Evolutionary conservation across 805 yeast genomes (phyloP).

Genomic region (Myxozyma monticola): DNA sequence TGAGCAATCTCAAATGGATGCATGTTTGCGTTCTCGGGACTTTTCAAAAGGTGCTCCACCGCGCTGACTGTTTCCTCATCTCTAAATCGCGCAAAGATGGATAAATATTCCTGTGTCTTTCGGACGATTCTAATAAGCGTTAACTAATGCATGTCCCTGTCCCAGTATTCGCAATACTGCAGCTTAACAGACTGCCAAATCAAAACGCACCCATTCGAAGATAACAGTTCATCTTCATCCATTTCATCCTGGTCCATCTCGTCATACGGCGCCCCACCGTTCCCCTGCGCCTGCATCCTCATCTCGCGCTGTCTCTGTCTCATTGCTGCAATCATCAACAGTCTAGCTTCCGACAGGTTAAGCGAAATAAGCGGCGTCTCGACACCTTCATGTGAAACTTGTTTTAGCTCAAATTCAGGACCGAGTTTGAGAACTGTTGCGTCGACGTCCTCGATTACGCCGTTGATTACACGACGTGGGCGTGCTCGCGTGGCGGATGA

Average conservation of each 20-base stretch:
- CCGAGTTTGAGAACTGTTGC: conserved; percentile 86
- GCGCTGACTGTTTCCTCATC: conserved; percentile 92
- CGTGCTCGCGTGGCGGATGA: conserved; percentile 72
- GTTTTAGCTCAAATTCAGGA: conserved; percentile 84
- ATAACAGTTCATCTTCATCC: conserved; percentile 40
- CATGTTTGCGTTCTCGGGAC: conserved; percentile 69
- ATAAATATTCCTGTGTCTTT: conserved; percentile 83
- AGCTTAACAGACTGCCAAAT: background rate
- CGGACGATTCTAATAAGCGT: conserved; percentile 62
- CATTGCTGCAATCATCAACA: conserved; percentile 85
- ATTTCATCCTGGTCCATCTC: conserved; percentile 41
- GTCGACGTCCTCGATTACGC: conserved; percentile 85
- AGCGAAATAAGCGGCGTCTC: conserved; percentile 76
- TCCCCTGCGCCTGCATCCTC: conserved; percentile 34
- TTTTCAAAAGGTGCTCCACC: conserved; percentile 78
- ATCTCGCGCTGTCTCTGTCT: conserved; percentile 65
- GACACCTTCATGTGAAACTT: conserved; percentile 77
- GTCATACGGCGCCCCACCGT: conserved; percentile 25
- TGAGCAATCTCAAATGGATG: conserved; percentile 98
- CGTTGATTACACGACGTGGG: conserved; percentile 64
- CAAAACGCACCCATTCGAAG: conserved; percentile 25
- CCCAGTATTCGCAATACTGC: background rate
- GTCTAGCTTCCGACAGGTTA: conserved; percentile 85
- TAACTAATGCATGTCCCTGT: background rate
- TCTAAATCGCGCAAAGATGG: conserved; percentile 84